Evolutionary conservation across 2,329 filamentous ascomycete genomes (phyloP), one percentile per base, ranked within the genome.

Genomic region (Helotiales sp.): DNA sequence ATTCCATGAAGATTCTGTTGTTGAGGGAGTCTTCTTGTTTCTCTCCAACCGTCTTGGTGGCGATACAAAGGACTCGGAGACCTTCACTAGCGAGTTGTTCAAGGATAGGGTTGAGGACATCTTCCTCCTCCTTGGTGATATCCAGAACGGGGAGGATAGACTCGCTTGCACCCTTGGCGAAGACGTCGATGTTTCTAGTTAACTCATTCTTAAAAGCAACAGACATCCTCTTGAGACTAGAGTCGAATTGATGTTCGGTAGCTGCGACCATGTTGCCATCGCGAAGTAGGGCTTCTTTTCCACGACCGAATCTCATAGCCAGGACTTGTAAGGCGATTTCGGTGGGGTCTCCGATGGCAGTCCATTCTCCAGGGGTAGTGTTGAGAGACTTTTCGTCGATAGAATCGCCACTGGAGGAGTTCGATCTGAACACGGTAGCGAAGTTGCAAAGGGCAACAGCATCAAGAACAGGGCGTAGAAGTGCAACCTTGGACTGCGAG

Each of bases 321-420:
- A 93, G 89, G 10, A 92, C 89, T 70, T 91, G 89, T 17, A 93
- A 85, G 11, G 91, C 90, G 67, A 93, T 91, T 72, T 93, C 90
- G 3, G 91, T 93, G 3, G 89, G 88, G 71, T 91, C 88, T 58
- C 89, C 89, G 49, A 88, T 79, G 22, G 87, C 87, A 49, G 81
- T 83, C 87, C 88, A 91, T 32, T 64, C 61, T 24, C 62, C 70
- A 40, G 61, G 22, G 17, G 15, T n/a, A 7, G 22, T 2, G 10
- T 28, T 66, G 17, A 71, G 67, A 43, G 68, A 64, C 34, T 70
- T 70, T 32, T 71, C 61, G 2, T 68, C 63, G 43, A 34, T 26
- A 6, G 63, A 60, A 17, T 61, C 65, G 61, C 66, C 20, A 64
- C 67, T 57, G 63, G 68, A 57, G 7, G 24, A 22, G 20, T 65